phyloP scores from a whole-genome alignment of 495 filamentous ascomycete genomes.

The Hypoxylon cercidicola region DNA sequence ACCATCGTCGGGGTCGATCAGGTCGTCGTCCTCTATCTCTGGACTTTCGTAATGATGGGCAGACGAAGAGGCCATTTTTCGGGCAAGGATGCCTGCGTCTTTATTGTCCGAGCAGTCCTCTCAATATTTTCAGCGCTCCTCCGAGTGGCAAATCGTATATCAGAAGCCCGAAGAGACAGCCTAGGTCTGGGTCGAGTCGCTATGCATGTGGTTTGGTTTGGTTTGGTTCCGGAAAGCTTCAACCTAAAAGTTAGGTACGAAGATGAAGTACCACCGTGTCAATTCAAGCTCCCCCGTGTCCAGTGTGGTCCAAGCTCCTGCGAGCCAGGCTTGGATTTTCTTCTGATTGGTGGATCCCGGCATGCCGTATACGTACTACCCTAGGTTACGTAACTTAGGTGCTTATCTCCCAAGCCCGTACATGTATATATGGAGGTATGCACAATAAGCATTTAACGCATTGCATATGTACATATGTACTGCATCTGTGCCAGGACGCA shows the following conservation, averaged over 20 bases:
- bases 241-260: constrained; percentile 10
- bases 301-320: constrained; percentile 31
- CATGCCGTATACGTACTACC: background rate
- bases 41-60: constrained; percentile 71
- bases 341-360: constrained; percentile 24
- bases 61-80: constrained; percentile 49
- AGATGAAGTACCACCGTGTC: constrained; percentile 31
- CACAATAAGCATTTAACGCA: too few relatives aligned
- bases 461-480: background rate
- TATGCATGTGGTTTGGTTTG: constrained; percentile 4
- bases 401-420: too few relatives aligned
- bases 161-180: background rate
- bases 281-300: constrained; percentile 28
- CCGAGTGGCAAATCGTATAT: background rate
- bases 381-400: background rate
- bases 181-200: background rate
- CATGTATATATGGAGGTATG: too few relatives aligned
- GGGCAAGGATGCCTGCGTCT: too few relatives aligned
- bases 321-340: background rate
- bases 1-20: constrained; percentile 98
- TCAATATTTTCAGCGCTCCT: background rate
- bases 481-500: constrained; percentile 1
- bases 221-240: constrained; percentile 20
- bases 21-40: constrained; percentile 81
- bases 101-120: constrained; percentile 1